Evolutionary conservation across 2,329 filamentous ascomycete genomes (phyloP).

Genomic region (Phyllosticta citrichinensis): DNA sequence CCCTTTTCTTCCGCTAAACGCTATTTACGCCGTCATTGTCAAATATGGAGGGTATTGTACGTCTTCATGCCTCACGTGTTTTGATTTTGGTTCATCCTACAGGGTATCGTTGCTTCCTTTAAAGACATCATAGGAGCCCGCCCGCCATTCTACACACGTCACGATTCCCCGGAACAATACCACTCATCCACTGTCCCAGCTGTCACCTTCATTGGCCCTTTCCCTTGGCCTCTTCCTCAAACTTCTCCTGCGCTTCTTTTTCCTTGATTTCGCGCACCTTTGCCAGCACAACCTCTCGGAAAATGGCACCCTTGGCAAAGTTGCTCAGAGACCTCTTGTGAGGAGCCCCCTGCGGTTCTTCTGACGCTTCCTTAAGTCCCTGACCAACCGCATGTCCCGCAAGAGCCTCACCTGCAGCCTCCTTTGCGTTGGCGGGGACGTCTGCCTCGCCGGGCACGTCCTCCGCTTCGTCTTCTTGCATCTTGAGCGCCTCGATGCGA

Average conservation of each 20-base stretch:
- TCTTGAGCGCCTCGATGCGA: conserved; percentile 87
- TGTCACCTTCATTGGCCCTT: conserved; percentile 3
- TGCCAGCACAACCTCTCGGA: conserved; percentile 86
- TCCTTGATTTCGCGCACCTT: conserved; percentile 91
- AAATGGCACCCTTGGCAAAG: conserved; percentile 62
- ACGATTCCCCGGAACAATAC: background rate
- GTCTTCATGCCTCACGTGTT: background rate
- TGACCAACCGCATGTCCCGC: conserved; percentile 19
- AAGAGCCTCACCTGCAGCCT: conserved; percentile 42
- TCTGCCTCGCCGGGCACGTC: conserved; percentile 49
- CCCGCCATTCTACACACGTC: background rate
- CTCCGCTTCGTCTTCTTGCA: conserved; percentile 81
- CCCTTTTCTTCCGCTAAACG: background rate
- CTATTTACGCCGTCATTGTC: background rate
- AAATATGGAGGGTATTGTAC: background rate
- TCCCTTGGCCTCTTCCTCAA: conserved; percentile 47
- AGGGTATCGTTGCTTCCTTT: conserved; percentile 21
- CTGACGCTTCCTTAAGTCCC: conserved; percentile 8
- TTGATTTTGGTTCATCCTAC: conserved; percentile 11
- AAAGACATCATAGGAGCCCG: background rate
- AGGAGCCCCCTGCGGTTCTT: background rate
- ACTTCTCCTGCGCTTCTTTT: conserved; percentile 63
- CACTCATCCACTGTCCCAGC: background rate
- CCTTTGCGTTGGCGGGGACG: conserved; percentile 52
- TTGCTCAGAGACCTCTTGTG: conserved; percentile 46